Evolutionary conservation across 768 basidiomycete genomes (phyloP), one percentile per base, ranked within the genome.

Genomic region (Exsudoporus frostii): DNA sequence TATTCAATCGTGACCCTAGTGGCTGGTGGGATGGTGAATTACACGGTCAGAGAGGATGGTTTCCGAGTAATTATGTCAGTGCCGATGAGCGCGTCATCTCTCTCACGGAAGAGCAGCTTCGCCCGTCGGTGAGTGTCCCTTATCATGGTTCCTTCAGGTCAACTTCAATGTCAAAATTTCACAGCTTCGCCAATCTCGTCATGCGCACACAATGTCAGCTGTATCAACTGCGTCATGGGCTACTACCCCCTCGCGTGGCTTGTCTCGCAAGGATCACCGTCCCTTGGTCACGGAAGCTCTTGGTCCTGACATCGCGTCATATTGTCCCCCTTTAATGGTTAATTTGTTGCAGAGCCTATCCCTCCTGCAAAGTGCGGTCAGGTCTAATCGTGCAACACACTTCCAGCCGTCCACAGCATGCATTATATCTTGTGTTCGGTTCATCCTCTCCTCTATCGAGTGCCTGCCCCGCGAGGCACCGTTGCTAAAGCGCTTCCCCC

Each of bases 11-110:
- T 58, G 92, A 98, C 72, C 55, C 77, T 4, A 90, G 86, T 61
- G 97, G 97, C 0, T 98, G 97, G 97, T 98, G 96, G 96, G 95
- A 99, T 65, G 97, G 97, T 10, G 93, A 98, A 71, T 69, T 96
- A 17, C 89, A 92, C 33, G 89, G 85, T 3, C 74, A 85, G 55
- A 76, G 95, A 62, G 97, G 97, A 13, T 99, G 97, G 97, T 98
- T 98, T 71, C 97, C 97, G 19, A 94, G 92, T 64, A 99, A 98
- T 72, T 98, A 97, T 73, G 90, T 92, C 58, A 86, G 84, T 59
- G 73, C 80, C 15, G 85, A 87, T 58, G 74, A 80, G 46, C 77
- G 77, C 47, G 65, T 70, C 20, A 65, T 72, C 8, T 76, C 82
- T 36, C 64, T 86, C 54, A 78, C 77, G 5, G 81, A 81, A 56